Evolutionary conservation across 352 stramenopile species (phyloP).

Genomic region (Pythium aquatile): DNA sequence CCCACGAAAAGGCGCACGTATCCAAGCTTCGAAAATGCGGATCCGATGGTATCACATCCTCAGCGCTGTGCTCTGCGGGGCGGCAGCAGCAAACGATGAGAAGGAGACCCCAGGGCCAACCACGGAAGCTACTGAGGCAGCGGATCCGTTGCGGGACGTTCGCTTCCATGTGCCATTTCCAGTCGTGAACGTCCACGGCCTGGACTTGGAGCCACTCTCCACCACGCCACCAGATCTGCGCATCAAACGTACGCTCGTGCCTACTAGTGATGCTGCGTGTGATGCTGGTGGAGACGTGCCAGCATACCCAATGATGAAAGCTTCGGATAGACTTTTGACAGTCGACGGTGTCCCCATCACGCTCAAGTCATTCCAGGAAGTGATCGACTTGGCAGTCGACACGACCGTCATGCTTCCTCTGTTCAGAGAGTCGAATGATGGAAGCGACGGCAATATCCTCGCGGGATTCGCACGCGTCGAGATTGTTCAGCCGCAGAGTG

Average conservation of each 20-base stretch:
- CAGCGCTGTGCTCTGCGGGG: neutral
- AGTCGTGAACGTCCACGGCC: slow-evolving; percentile 2
- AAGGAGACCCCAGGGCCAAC: neutral
- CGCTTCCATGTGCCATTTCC: slow-evolving; percentile 37
- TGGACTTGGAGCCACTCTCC: slow-evolving; percentile 27
- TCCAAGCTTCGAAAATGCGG: slow-evolving; percentile 1
- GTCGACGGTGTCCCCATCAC: slow-evolving; percentile 49
- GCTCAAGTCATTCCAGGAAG: slow-evolving; percentile 42
- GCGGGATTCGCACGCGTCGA: slow-evolving; percentile 61
- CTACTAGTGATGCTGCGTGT: slow-evolving; percentile 14
- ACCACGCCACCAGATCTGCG: slow-evolving; percentile 20
- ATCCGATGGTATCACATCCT: neutral
- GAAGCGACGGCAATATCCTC: slow-evolving; percentile 34
- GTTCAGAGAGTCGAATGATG: slow-evolving; percentile 32
- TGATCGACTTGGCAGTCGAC: slow-evolving; percentile 39
- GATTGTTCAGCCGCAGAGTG: slow-evolving; percentile 43
- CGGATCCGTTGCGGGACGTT: slow-evolving; percentile 9
- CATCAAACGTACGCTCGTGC: slow-evolving; percentile 16
- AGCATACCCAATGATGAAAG: slow-evolving; percentile 26
- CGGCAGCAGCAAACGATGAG: neutral
- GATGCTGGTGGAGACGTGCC: slow-evolving; percentile 11
- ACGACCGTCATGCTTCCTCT: slow-evolving; percentile 46
- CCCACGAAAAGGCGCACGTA: neutral
- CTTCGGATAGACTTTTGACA: slow-evolving; percentile 44
- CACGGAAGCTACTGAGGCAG: neutral